A percentile compares a stretch with the other conserved stretches of the same genome.
These are phyloP conservation scores for Cucurbita maxima DNA, from an alignment of 306 rosid species.

Conservation along the genomic window DNA sequence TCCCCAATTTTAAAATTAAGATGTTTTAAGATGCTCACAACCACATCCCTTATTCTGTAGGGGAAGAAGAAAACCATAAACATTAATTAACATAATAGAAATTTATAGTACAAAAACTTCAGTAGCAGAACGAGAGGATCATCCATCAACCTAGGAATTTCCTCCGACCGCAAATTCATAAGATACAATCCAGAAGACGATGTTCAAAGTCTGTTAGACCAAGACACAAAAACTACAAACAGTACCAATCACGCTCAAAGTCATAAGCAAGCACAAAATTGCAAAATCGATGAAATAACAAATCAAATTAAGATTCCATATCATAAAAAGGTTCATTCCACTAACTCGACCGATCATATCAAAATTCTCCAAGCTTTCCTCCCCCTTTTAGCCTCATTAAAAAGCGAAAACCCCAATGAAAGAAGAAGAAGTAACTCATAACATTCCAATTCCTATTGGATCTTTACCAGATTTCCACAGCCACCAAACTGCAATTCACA, in stretches of 20 bases:
- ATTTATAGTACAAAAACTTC: background rate
- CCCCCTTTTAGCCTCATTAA: background rate
- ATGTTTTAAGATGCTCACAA: conserved; percentile 19
- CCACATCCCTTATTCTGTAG: conserved; percentile 19
- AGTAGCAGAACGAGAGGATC: background rate
- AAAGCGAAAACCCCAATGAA: background rate
- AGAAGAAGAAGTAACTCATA: background rate
- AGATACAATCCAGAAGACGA: background rate
- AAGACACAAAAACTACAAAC: background rate
- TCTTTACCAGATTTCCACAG: background rate
- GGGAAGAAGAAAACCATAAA: background rate
- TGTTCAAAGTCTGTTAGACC: background rate
- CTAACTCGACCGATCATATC: background rate
- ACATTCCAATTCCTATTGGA: background rate
- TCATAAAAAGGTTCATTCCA: background rate
- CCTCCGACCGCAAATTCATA: background rate
- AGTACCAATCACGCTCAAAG: background rate
- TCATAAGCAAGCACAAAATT: background rate
- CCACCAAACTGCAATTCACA: background rate
- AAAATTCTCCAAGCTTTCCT: background rate
- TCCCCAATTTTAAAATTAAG: conserved; percentile 15
- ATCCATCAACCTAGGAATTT: background rate
- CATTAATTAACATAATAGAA: background rate
- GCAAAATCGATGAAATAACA: background rate
- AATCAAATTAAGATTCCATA: background rate